Percentiles rank a stretch among this genome's conserved stretches.
Evolutionary conservation across 129 eudicot genomes (phyloP).

Genomic region (Helianthus tuberosus): DNA sequence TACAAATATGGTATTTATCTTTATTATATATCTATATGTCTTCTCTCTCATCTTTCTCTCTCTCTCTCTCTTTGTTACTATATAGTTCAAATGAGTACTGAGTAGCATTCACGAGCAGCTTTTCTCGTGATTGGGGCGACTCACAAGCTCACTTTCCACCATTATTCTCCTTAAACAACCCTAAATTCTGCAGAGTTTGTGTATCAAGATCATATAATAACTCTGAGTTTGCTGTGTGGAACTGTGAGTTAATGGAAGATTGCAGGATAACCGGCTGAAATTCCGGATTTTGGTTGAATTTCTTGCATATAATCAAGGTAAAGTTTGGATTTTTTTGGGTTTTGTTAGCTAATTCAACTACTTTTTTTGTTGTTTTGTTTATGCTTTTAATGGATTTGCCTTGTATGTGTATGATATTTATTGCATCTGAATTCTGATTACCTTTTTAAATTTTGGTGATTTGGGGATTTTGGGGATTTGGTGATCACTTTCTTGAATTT

Average conservation of each 20-base stretch:
- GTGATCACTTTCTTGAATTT: conserved; percentile 27
- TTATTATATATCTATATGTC: conserved; percentile 3
- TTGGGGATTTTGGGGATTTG: conserved; percentile 34
- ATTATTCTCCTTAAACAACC: conserved; percentile 20
- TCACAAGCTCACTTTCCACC: conserved; percentile 6
- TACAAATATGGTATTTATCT: conserved; percentile 3
- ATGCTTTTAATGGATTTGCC: conserved; percentile 28
- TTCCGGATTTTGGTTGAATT: conserved; percentile 37
- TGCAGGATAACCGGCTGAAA: conserved; percentile 41
- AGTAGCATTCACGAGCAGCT: conserved; percentile 45
- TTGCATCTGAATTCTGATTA: conserved; percentile 5
- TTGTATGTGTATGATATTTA: conserved; percentile 5
- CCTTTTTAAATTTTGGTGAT: background rate
- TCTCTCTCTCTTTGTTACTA: conserved; percentile 19
- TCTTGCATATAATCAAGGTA: conserved; percentile 39
- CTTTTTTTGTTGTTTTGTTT: conserved; percentile 13
- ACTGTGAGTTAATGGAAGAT: conserved; percentile 35
- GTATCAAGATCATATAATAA: conserved; percentile 21
- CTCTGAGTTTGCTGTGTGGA: background rate
- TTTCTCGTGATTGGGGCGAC: conserved; percentile 47
- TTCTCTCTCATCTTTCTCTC: conserved; percentile 23
- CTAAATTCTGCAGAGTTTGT: conserved; percentile 26
- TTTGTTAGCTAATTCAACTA: conserved; percentile 14
- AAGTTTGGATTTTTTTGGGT: conserved; percentile 4
- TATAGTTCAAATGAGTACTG: conserved; percentile 34